Base-by-base conservation (phyloP, 228 moss, liverwort and hornwort genomes). In the Sphagnum magellanicum region DNA sequence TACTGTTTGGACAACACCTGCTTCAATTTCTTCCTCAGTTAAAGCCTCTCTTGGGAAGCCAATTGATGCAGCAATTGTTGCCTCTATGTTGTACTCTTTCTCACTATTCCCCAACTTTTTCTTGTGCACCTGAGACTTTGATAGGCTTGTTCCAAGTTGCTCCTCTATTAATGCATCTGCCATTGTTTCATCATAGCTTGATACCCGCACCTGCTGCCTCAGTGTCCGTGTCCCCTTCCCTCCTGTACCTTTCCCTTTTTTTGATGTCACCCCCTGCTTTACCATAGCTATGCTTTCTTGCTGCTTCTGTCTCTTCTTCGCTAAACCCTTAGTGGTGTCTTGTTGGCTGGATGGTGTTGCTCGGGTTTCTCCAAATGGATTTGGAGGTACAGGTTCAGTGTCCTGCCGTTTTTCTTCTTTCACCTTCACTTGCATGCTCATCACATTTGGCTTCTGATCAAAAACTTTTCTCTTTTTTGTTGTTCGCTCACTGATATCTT, bases 21-120 rank as follows among this genome's bases (percentile, higher is more conserved):
- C 84, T 52, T 86, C 88, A 52, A 91, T 66, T 78, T 94, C 91
- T 62, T 94, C 94, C 73, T 94, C 84, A 12, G 74, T 91, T 10
- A 91, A 75, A 4, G 88, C 84, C 63, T 94, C 91, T 70, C 86
- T 80, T 50, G 88, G 86, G 60, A 91, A 94, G 5, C 89, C 94
- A 50, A 94, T 91, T 0, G 94, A 84, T 16, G 83, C 75, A 50
- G 75, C 90, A 68, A 94, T 74, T 75, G 80, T 88, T 48, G 91
- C 94, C 68, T 90, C 86, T 32, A 68, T 74, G 49, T 88, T 70
- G 49, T 78, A 77, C 63, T 77, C 89, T 75, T 86, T 91, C 66
- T 86, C 79, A 3, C 67, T 78, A 65, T 78, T 82, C 51, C 69
- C 68, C 59, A 75, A 71, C 76, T 94, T 91, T n/a, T 67, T 77